A percentile compares a stretch with the other conserved stretches of the same genome.
These are phyloP conservation scores for Mimosa bimucronata DNA, from an alignment of 306 rosid genomes.

Conservation along the genomic window DNA sequence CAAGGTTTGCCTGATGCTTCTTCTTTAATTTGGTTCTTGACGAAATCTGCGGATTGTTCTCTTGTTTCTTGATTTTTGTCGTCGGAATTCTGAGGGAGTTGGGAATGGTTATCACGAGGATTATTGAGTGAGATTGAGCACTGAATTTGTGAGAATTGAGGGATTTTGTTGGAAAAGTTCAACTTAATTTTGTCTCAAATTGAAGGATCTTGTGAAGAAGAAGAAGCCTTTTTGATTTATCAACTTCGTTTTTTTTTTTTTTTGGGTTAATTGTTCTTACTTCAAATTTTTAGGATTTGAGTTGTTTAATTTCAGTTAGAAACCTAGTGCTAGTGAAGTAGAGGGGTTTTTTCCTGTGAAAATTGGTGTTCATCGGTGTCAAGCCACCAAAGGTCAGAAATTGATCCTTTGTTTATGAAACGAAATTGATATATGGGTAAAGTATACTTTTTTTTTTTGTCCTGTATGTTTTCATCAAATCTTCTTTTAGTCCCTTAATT, in stretches of 20 bases:
- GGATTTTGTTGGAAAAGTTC: not conserved
- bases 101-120: not conserved
- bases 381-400: not conserved
- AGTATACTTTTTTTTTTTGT: no score
- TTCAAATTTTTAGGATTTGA: not conserved
- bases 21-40: constrained; percentile 47
- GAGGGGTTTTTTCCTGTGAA: constrained; percentile 3
- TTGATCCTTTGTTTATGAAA: no score
- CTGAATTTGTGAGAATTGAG: not conserved
- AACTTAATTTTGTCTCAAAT: not conserved
- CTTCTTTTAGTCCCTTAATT: no score
- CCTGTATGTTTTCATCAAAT: no score
- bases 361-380: not conserved
- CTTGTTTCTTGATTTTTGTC: no score
- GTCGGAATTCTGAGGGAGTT: no score
- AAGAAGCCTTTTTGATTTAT: not conserved
- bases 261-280: not conserved
- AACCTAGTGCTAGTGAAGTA: no score
- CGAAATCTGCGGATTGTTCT: no score
- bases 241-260: not conserved
- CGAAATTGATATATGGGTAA: no score
- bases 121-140: constrained; percentile 3
- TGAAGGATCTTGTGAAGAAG: no score
- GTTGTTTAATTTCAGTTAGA: not conserved
- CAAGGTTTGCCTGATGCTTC: constrained; percentile 65